Conservation (phyloP, 1,139 yeast genomes). For the Scheffersomyces lignicola region DNA sequence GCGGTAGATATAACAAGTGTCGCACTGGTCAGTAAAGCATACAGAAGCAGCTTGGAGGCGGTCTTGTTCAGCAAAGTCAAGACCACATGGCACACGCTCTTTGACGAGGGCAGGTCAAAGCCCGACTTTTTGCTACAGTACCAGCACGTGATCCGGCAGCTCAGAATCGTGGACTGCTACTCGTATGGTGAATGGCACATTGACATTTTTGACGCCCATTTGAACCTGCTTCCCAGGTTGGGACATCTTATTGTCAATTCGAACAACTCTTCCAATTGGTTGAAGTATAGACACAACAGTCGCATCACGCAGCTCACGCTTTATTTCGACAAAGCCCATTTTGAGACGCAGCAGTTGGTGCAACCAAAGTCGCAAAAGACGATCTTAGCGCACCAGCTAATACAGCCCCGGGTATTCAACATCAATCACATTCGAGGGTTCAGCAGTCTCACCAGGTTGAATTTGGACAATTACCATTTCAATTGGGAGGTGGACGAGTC, state of each 20-base stretch:
- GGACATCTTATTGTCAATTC: slow-evolving; percentile 29
- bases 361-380: slow-evolving; percentile 16
- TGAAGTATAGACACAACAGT: slow-evolving; percentile 31
- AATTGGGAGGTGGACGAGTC: slow-evolving; percentile 24
- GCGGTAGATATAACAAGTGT: slow-evolving; percentile 25
- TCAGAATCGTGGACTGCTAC: slow-evolving; percentile 34
- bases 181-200: slow-evolving; percentile 46
- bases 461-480: slow-evolving; percentile 32
- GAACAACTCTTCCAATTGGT: slow-evolving; percentile 42
- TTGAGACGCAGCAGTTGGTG: slow-evolving; percentile 18
- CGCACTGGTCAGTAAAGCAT: slow-evolving; percentile 19
- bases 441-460: slow-evolving; percentile 18
- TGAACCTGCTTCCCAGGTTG: slow-evolving; percentile 23
- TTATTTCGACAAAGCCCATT: slow-evolving; percentile 25
- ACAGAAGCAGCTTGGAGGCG: slow-evolving; percentile 20
- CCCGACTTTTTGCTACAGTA: slow-evolving; percentile 10
- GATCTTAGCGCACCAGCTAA: slow-evolving; percentile 12
- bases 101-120: slow-evolving; percentile 11
- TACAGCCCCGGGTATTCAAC: slow-evolving; percentile 29
- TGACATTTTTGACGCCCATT: slow-evolving; percentile 26
- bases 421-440: slow-evolving; percentile 32
- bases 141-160: slow-evolving; percentile 13
- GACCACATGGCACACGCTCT: slow-evolving; percentile 31
- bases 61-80: slow-evolving; percentile 26
- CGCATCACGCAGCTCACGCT: slow-evolving; percentile 23